Conservation (phyloP, 495 filamentous ascomycete genomes). For the Mytilinidion resinicola region DNA sequence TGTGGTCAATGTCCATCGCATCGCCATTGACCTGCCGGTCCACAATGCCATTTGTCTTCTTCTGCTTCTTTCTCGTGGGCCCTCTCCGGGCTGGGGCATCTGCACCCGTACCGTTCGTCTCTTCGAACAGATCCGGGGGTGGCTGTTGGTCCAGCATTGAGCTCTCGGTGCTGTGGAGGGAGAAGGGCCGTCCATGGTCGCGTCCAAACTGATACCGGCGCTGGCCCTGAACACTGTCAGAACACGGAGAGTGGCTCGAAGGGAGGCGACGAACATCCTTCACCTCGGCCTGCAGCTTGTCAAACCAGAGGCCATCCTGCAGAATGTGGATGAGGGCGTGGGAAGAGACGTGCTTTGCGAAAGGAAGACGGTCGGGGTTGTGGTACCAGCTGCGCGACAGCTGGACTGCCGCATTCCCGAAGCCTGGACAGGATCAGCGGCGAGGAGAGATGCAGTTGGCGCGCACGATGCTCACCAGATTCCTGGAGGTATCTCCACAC, state of each 20-base stretch:
- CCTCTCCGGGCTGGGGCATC: constrained; percentile 23
- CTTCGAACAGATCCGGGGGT: constrained; percentile 16
- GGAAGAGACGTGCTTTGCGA: constrained; percentile 32
- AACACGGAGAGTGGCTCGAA: neutral
- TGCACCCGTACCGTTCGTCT: constrained; percentile 16
- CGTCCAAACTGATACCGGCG: constrained; percentile 24
- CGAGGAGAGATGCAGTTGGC: neutral
- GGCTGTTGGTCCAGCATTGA: constrained; percentile 17
- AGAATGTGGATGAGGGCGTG: constrained; percentile 32
- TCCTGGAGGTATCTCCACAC: constrained; percentile 77
- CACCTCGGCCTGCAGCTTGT: constrained; percentile 27
- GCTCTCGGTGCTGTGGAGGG: constrained; percentile 12
- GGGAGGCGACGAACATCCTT: neutral
- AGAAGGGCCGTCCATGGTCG: constrained; percentile 25
- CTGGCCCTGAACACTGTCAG: constrained; percentile 5
- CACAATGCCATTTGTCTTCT: constrained; percentile 25
- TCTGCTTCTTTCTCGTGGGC: constrained; percentile 18
- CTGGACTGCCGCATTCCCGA: constrained; percentile 25
- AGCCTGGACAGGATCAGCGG: constrained; percentile 22
- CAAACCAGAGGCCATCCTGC: constrained; percentile 36
- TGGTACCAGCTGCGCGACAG: constrained; percentile 36
- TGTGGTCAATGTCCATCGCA: constrained; percentile 34
- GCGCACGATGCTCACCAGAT: constrained; percentile 28
- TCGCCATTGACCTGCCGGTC: constrained; percentile 27
- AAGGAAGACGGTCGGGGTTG: constrained; percentile 35